These are phyloP conservation scores for Pseudisothecium myosuroides DNA, from an alignment of 225 moss, liverwort and hornwort genomes.

Conservation along the genomic window DNA sequence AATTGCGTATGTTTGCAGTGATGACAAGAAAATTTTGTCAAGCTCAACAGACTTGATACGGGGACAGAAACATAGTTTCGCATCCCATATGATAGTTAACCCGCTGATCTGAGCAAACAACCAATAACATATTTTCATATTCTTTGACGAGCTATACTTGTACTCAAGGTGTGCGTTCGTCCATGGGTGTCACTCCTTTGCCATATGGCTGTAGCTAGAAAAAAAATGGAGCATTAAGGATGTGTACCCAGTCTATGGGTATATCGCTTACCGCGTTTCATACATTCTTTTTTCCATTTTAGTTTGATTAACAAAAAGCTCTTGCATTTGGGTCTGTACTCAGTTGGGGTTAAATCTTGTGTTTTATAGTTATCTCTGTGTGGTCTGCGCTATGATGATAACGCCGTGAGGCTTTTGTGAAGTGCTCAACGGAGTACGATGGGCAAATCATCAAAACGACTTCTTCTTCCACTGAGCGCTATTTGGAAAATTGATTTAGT, in stretches of 20 bases:
- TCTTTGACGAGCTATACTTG: background rate
- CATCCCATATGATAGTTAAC: constrained; percentile 10
- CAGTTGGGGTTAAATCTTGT: no score
- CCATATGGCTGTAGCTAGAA: background rate
- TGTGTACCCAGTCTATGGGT: background rate
- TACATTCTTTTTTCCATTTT: background rate
- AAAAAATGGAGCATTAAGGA: background rate
- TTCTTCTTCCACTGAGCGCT: constrained; percentile 1
- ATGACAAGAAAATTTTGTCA: constrained; percentile 1
- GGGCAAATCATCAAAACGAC: background rate
- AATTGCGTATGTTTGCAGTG: background rate
- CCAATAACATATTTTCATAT: no score
- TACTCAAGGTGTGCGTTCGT: background rate
- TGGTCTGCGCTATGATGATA: background rate
- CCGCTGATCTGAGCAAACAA: constrained; percentile 6
- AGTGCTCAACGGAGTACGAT: background rate
- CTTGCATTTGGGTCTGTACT: background rate
- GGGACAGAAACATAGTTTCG: background rate
- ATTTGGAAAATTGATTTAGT: background rate
- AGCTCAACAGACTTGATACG: constrained; percentile 10
- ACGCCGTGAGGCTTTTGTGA: background rate
- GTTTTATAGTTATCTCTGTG: background rate
- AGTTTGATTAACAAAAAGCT: background rate
- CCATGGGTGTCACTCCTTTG: background rate
- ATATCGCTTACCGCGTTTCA: background rate